These are phyloP conservation scores for Ophiocordyceps camponoti-leonardi DNA, from an alignment of 2,329 filamentous ascomycete genomes.

Conservation along the genomic window DNA sequence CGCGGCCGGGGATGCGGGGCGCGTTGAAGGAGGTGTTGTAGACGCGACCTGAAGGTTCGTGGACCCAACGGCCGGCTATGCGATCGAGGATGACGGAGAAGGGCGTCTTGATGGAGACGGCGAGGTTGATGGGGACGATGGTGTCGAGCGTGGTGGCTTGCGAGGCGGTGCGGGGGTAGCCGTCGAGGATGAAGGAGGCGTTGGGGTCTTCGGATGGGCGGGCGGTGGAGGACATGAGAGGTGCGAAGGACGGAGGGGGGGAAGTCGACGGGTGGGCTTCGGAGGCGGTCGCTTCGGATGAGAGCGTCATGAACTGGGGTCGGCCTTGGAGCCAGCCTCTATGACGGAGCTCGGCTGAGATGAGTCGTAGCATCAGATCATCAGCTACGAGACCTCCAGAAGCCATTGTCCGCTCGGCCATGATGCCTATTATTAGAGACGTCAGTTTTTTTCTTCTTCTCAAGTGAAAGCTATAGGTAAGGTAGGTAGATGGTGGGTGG, in stretches of 20 bases:
- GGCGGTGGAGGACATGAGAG: slow-evolving; percentile 17
- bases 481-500: no score
- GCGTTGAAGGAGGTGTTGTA: slow-evolving; percentile 93
- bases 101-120: slow-evolving; percentile 73
- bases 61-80: slow-evolving; percentile 85
- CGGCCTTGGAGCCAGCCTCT: slow-evolving; percentile 61
- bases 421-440: slow-evolving; percentile 75
- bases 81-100: slow-evolving; percentile 73
- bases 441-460: no score
- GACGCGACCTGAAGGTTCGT: slow-evolving; percentile 75
- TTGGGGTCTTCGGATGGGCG: slow-evolving; percentile 48
- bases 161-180: slow-evolving; percentile 73
- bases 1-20: slow-evolving; percentile 61
- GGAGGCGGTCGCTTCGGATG: slow-evolving; percentile 20
- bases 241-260: slow-evolving; percentile 3
- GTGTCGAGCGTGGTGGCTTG: slow-evolving; percentile 66
- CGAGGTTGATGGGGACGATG: slow-evolving; percentile 87
- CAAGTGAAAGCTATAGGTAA: no score
- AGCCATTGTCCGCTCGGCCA: slow-evolving; percentile 80
- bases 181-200: slow-evolving; percentile 88
- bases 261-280: slow-evolving; percentile 6
- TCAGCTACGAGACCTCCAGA: slow-evolving; percentile 82
- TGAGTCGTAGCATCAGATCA: slow-evolving; percentile 77
- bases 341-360: slow-evolving; percentile 71
- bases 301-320: slow-evolving; percentile 34